Conservation (phyloP, 768 basidiomycete species). For the Podaxis mareebaensis region DNA sequence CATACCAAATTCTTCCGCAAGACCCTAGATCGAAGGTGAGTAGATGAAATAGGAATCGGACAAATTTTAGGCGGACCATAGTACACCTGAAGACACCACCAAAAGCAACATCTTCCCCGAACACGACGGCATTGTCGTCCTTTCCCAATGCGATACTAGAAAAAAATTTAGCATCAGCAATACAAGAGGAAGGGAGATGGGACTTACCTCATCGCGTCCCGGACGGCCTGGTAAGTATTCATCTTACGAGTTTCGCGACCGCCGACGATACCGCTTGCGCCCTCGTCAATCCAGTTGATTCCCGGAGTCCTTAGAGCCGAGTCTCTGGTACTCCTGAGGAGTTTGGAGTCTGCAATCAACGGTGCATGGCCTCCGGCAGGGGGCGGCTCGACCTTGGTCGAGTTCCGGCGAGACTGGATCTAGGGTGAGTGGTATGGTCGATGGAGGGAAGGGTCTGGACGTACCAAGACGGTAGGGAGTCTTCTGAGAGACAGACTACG, state of each 20-base stretch:
- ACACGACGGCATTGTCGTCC: conserved; percentile 86
- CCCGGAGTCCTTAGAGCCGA: conserved; percentile 71
- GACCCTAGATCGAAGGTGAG: conserved; percentile 53
- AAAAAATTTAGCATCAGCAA: background rate
- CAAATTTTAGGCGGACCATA: conserved; percentile 54
- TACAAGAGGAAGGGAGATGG: background rate
- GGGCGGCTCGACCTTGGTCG: conserved; percentile 61
- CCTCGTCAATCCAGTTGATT: conserved; percentile 70
- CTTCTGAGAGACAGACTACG: conserved; percentile 20
- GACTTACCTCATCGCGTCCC: conserved; percentile 70
- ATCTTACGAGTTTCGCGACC: conserved; percentile 91
- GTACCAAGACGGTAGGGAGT: conserved; percentile 23
- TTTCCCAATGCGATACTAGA: conserved; percentile 72
- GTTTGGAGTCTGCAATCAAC: conserved; percentile 65
- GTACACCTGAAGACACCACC: conserved; percentile 95
- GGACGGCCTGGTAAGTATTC: conserved; percentile 92
- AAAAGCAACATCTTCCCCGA: conserved; percentile 91
- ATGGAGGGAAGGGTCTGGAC: conserved; percentile 3
- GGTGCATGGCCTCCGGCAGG: conserved; percentile 79
- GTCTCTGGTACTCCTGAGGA: conserved; percentile 68
- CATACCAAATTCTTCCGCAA: conserved; percentile 91
- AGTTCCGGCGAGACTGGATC: conserved; percentile 46
- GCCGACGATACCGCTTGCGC: conserved; percentile 51
- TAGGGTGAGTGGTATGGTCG: conserved; percentile 4
- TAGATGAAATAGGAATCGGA: conserved; percentile 1